Conservation (phyloP, 2,329 filamentous ascomycete genomes). For the Stemphylium vesicarium region DNA sequence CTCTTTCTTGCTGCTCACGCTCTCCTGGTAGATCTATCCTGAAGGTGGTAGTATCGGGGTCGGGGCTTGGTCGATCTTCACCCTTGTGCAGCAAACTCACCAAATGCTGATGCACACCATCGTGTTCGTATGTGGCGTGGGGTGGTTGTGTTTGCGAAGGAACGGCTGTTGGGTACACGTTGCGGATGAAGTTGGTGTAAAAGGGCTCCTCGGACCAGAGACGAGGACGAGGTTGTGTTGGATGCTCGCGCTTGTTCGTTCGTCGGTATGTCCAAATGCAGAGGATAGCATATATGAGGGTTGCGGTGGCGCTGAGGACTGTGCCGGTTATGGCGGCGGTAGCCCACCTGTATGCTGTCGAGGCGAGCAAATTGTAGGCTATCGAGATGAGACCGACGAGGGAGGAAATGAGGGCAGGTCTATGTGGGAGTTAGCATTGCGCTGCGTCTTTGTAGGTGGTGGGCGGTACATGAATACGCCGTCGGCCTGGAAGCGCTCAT, state of each 20-base stretch:
- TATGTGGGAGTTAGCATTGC: conserved; percentile 26
- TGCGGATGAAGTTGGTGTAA: conserved; percentile 54
- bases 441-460: background rate
- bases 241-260: conserved; percentile 43
- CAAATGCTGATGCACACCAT: conserved; percentile 59
- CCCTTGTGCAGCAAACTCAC: conserved; percentile 52
- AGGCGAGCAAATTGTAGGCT: conserved; percentile 56
- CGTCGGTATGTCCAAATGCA: conserved; percentile 53
- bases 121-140: conserved; percentile 51
- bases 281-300: conserved; percentile 51
- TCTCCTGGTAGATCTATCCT: conserved; percentile 50
- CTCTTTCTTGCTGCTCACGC: conserved; percentile 32
- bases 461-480: conserved; percentile 53
- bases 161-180: conserved; percentile 54
- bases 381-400: conserved; percentile 56
- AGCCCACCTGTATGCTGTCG: conserved; percentile 51
- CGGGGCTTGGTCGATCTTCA: conserved; percentile 41
- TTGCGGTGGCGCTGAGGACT: conserved; percentile 48
- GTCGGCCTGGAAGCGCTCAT: conserved; percentile 56
- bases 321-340: conserved; percentile 53
- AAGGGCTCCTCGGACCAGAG: conserved; percentile 48
- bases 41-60: conserved; percentile 51
- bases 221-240: conserved; percentile 25
- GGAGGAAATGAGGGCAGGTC: conserved; percentile 53
- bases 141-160: conserved; percentile 35